Base-by-base conservation (phyloP, 495 filamentous ascomycete genomes). In the Neurospora sp. region DNA sequence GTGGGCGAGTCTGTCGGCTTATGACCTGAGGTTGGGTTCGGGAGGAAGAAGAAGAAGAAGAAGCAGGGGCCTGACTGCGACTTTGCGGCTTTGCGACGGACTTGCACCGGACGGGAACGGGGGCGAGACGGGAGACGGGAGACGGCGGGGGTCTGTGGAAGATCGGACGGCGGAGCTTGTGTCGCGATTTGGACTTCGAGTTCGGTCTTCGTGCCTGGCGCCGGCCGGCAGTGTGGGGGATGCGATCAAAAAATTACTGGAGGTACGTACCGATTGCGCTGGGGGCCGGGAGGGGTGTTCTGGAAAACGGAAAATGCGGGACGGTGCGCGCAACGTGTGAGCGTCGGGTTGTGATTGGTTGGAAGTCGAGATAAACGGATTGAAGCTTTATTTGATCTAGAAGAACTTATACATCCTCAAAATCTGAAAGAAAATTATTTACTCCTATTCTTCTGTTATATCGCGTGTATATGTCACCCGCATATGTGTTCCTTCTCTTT, bases 1-100 rank as follows among this genome's bases (percentile, higher is more conserved):
- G 80, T 88, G 80, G 71, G 42, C 71, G 72, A 68, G 72, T 53
- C 8, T 18, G 5, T 31, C n/a, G 27, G 27, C 27, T 27, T 27
- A 27, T 27, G 27, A 27, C 27, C 27, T 27, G 27, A 27, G 27
- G 27, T 27, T 27, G 27, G 27, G 27, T 27, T 27, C 27, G 27
- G 27, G 27, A 27, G 27, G 27, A 27, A 27, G 27, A 27, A 27
- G 27, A 27, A 27, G 27, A 27, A 27, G 27, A 27, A 27, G 39
- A 27, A 4, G 69, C 16, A 39, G 10, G 35, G 14, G 2, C 7
- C 48, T 22, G 61, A 59, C 44, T 10, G 46, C 68, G 44, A n/a
- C 38, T n/a, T 14, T 10, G 46, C 68, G 44, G 12, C 38, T n/a
- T 14, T 61, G 22, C 5, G 71, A 70, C 73, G 73, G 73, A 39